Evolutionary conservation across 352 stramenopile species (phyloP), one percentile per base, ranked within the genome.

Genomic region (Phytophthora sp.): DNA sequence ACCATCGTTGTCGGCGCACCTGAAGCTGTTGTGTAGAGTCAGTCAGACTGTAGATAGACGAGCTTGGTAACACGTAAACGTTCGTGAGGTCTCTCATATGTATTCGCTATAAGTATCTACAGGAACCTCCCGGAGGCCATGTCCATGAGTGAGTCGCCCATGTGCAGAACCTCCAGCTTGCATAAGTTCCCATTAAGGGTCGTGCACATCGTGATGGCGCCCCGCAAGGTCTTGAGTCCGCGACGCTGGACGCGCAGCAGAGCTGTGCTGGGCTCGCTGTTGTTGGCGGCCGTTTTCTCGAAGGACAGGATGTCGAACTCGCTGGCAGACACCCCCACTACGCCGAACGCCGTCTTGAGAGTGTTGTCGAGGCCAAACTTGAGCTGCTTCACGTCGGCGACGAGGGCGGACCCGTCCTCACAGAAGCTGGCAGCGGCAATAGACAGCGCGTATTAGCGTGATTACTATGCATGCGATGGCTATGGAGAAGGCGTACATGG

Each of bases 1-100:
- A 95, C 82, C n/a, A 96, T 96, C 58, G 88, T 94, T 44, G 86
- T 96, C 1, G 88, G 88, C 31, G 88, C 86, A 1, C 84, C 84
- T 2, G 86, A 96, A 76, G 88, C 88, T 52, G 80, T 82, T 35
- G 88, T 96, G 33, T 96, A 89, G 77, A 23, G n/a, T 18, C 24
- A 7, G 24, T 29, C 16, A 53, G 45, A 23, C 42, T 33, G 26
- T 42, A 66, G 24, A 53, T 56, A 59, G 23, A 67, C 29, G 57
- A 63, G 57, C 36, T 62, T 49, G 44, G 30, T 36, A 56, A 57
- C 20, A 57, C 44, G 44, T 60, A 59, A 33, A 27, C 35, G 62
- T 59, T 65, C 39, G 6, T 61, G 46, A 73, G 30, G 52, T 52
- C 18, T 29, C n/a, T 18, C 27, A 41, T 13, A 41, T 20, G 24